Percentiles rank a stretch among this genome's conserved stretches.
Conservation (phyloP, 768 basidiomycete species). For the Mycena chlorophos region DNA sequence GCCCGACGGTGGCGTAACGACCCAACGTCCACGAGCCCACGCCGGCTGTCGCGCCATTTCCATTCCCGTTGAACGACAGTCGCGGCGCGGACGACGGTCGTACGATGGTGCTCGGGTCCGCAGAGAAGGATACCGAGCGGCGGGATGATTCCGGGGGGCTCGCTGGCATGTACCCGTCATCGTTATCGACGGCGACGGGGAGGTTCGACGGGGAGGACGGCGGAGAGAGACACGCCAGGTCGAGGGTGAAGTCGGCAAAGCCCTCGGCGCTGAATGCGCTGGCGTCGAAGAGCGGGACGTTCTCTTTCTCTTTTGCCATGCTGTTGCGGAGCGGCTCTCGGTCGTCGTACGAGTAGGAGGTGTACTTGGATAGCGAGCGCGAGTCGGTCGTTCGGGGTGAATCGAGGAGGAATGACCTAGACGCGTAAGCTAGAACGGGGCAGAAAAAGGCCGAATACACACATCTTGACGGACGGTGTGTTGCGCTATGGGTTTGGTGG, state of each 20-base stretch:
- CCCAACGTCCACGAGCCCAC: conserved; percentile 49
- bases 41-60: conserved; percentile 25
- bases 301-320: background rate
- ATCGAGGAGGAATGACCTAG: too few species aligned
- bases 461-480: too few species aligned
- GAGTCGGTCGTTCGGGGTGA: conserved; percentile 17
- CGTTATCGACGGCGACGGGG: background rate
- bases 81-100: conserved; percentile 27
- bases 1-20: conserved; percentile 45
- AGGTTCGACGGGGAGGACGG: conserved; percentile 38
- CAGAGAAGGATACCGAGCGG: conserved; percentile 39
- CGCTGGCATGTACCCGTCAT: conserved; percentile 8
- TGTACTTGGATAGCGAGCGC: conserved; percentile 18
- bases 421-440: too few species aligned
- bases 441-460: too few species aligned
- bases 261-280: conserved; percentile 29
- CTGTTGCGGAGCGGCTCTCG: too few species aligned
- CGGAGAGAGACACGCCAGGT: conserved; percentile 45
- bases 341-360: conserved; percentile 14
- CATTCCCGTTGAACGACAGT: conserved; percentile 12
- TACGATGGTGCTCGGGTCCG: conserved; percentile 26
- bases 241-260: conserved; percentile 49
- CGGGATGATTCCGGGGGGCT: conserved; percentile 34
- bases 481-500: too few species aligned
- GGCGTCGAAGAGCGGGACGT: conserved; percentile 16